Conservation (phyloP, 345 rosid species). For the Lepidium didymum region DNA sequence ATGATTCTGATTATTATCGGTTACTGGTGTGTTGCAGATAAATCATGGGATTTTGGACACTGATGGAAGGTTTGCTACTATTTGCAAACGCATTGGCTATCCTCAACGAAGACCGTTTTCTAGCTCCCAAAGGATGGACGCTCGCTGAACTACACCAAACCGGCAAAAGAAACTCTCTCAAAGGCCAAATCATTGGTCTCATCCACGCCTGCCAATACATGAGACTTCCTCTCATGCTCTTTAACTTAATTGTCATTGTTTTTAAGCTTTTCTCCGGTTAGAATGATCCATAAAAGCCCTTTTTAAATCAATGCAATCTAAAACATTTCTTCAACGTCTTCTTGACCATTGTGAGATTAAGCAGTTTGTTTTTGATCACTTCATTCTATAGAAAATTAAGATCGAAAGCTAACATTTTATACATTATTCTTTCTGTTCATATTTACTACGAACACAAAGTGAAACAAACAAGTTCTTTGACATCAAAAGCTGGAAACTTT, state of each 20-base stretch:
- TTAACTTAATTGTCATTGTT: slow-evolving; percentile 24
- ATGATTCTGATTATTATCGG: not conserved
- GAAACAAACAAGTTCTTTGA: not conserved
- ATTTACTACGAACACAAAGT: not conserved
- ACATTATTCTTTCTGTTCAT: not conserved
- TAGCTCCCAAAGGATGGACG: slow-evolving; percentile 52
- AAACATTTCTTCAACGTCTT: not conserved
- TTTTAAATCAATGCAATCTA: not conserved
- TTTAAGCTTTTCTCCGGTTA: slow-evolving; percentile 29
- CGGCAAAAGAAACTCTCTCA: slow-evolving; percentile 28
- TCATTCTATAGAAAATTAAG: not conserved
- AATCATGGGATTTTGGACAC: slow-evolving; percentile 47
- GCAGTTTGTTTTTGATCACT: not conserved
- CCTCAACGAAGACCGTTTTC: slow-evolving; percentile 49
- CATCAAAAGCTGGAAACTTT: not conserved
- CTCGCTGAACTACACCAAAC: slow-evolving; percentile 40
- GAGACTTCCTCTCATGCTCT: slow-evolving; percentile 34
- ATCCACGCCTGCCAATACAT: slow-evolving; percentile 33
- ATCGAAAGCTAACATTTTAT: not conserved
- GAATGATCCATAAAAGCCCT: not conserved
- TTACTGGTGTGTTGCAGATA: not conserved
- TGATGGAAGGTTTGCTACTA: slow-evolving; percentile 40
- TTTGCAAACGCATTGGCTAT: slow-evolving; percentile 53
- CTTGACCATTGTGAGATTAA: not conserved
- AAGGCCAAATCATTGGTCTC: slow-evolving; percentile 35